Percentiles rank a stretch among this genome's conserved stretches.
Evolutionary conservation across 352 stramenopile genomes (phyloP).

Genomic region (Pythium sukuiense): DNA sequence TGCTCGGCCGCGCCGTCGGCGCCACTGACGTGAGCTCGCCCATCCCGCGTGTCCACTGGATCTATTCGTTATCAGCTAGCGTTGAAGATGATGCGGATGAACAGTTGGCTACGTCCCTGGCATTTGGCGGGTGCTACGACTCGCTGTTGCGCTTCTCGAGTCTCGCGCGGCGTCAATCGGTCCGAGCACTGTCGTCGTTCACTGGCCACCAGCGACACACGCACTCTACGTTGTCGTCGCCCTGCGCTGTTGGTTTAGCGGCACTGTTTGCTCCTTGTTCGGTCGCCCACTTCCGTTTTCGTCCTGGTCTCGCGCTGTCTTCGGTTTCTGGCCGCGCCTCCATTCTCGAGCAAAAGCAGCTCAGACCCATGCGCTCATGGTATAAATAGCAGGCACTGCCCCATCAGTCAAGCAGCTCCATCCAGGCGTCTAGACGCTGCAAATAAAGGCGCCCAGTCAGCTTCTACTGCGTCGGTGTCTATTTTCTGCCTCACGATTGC

Average conservation of each 20-base stretch:
- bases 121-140: slow-evolving; percentile 1
- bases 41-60: slow-evolving; percentile 9
- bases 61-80: background rate
- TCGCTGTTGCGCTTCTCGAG: background rate
- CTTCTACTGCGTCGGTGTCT: background rate
- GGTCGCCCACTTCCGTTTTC: slow-evolving; percentile 9
- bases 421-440: background rate
- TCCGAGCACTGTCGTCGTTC: too few relatives aligned
- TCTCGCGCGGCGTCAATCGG: background rate
- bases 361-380: background rate
- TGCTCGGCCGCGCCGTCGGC: slow-evolving; percentile 36
- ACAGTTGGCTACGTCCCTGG: background rate
- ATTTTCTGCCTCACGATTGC: background rate
- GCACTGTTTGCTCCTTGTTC: slow-evolving; percentile 2
- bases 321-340: slow-evolving; percentile 28
- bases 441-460: background rate
- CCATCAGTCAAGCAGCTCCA: background rate
- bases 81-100: slow-evolving; percentile 1
- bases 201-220: background rate
- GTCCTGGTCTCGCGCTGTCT: slow-evolving; percentile 4
- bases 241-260: background rate
- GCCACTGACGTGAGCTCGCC: slow-evolving; percentile 55
- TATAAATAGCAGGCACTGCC: background rate
- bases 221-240: background rate
- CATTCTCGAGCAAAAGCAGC: slow-evolving; percentile 2